Base-by-base conservation (phyloP, 352 stramenopile genomes). In the Pythium angustatum region DNA sequence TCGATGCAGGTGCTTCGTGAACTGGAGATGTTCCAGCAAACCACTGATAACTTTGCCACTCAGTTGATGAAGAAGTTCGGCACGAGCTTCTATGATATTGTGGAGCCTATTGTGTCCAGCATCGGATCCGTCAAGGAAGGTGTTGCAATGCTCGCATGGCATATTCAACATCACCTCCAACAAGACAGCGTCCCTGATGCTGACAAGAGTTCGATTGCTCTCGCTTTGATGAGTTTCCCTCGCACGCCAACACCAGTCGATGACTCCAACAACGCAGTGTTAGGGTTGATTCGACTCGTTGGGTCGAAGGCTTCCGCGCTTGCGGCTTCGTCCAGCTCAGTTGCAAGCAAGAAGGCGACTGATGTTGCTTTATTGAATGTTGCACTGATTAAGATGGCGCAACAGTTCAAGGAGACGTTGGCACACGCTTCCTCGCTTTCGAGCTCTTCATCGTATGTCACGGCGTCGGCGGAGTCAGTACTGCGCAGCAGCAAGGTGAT, bases 11-110 rank as follows among this genome's bases (percentile, higher is more conserved):
- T 96, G n/a, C 63, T 91, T 24, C 84, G 87, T 24, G 88, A 96
- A 41, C 52, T 95, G 12, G 81, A 92, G n/a, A 90, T 94, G 79
- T 92, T 96, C 44, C 86, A 96, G 61, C 85, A 94, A 47, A 96
- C 87, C 8, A 93, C 85, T 9, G 83, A 95, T 19, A 94, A 79
- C 54, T 94, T 94, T 44, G 27, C 88, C 21, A 52, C 71, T 31
- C 87, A 91, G 54, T 27, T 96, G 33, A 64, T 71, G 9, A 78
- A 78, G 38, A 92, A 93, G 59, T 97, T 87, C 73, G 71, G 64
- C 0, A 74, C 78, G 19, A 85, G 73, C 30, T 97, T 94, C 61
- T 76, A 79, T 31, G 91, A 97, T 69, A 80, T 97, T 15, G 58
- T 96, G 14, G 83, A 95, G 51, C 90, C 91, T 17, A 66, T 97